Evolutionary conservation across 805 yeast genomes (phyloP).

Genomic region (Cyberlindnera maclurae): DNA sequence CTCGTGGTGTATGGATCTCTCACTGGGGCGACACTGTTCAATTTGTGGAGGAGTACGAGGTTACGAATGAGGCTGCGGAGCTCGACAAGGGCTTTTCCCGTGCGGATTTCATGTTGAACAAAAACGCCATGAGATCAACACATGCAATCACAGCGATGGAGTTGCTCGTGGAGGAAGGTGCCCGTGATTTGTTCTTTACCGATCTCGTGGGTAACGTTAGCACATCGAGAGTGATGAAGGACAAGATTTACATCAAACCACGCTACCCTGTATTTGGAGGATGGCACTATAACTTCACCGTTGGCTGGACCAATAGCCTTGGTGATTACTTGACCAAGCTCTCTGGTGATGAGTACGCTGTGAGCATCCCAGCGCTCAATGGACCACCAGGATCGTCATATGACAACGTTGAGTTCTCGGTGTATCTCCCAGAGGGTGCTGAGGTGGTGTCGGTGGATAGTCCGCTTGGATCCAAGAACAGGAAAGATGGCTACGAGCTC

Average conservation of each 20-base stretch:
- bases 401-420: conserved; percentile 47
- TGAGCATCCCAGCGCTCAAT: conserved; percentile 64
- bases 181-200: conserved; percentile 68
- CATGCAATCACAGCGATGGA: conserved; percentile 59
- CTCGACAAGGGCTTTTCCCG: conserved; percentile 72
- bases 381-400: conserved; percentile 69
- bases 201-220: conserved; percentile 94
- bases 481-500: conserved; percentile 27
- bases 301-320: conserved; percentile 81
- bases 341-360: conserved; percentile 37
- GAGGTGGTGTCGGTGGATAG: conserved; percentile 46
- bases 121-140: conserved; percentile 39
- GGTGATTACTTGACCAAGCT: conserved; percentile 41
- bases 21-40: conserved; percentile 69
- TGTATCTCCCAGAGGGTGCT: conserved; percentile 88
- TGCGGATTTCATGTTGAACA: conserved; percentile 62
- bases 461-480: conserved; percentile 38
- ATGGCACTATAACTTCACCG: conserved; percentile 91
- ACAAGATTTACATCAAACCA: conserved; percentile 57
- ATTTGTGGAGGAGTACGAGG: conserved; percentile 80
- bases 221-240: conserved; percentile 43
- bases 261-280: conserved; percentile 95
- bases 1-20: conserved; percentile 82
- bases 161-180: conserved; percentile 42
- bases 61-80: conserved; percentile 68